phyloP scores from a whole-genome alignment of 2,329 filamentous ascomycete genomes.

The Capronia americana region DNA sequence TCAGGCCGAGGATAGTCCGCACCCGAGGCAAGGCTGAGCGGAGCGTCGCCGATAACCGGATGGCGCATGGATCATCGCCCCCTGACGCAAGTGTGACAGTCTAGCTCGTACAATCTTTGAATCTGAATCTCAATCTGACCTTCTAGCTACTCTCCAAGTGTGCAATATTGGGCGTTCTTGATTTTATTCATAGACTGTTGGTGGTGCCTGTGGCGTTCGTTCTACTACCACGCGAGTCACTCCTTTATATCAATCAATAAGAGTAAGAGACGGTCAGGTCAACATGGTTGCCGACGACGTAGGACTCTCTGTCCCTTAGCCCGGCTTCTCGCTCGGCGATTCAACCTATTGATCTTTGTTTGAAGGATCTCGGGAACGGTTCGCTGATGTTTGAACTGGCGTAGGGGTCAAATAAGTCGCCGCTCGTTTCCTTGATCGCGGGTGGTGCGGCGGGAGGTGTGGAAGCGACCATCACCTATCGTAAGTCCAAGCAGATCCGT shows the following conservation, averaged over 20 bases:
- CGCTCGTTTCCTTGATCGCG: constrained; percentile 56
- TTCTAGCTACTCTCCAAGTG: not conserved
- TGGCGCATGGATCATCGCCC: not conserved
- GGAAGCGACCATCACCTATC: constrained; percentile 57
- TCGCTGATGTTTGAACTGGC: not conserved
- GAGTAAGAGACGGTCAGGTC: constrained; percentile 3
- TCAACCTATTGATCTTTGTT: not conserved
- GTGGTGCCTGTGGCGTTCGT: not conserved
- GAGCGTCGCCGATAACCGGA: constrained; percentile 1
- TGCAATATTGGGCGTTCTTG: not conserved
- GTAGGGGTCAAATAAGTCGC: constrained; percentile 38
- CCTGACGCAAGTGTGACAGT: constrained; percentile 8
- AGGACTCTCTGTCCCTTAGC: constrained; percentile 4
- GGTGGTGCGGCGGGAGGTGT: constrained; percentile 61
- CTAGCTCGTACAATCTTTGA: no score
- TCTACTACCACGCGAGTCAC: not conserved
- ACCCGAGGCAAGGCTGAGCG: not conserved
- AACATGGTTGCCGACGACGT: constrained; percentile 31
- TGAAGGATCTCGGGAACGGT: not conserved
- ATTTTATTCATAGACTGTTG: not conserved
- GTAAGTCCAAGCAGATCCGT: constrained; percentile 25
- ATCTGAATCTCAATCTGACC: not conserved
- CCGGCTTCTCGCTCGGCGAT: constrained; percentile 2
- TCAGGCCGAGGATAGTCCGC: not conserved
- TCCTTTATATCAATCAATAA: not conserved